These are phyloP conservation scores for Phytopythium sindhum DNA, from an alignment of 352 stramenopile genomes.

Conservation along the genomic window DNA sequence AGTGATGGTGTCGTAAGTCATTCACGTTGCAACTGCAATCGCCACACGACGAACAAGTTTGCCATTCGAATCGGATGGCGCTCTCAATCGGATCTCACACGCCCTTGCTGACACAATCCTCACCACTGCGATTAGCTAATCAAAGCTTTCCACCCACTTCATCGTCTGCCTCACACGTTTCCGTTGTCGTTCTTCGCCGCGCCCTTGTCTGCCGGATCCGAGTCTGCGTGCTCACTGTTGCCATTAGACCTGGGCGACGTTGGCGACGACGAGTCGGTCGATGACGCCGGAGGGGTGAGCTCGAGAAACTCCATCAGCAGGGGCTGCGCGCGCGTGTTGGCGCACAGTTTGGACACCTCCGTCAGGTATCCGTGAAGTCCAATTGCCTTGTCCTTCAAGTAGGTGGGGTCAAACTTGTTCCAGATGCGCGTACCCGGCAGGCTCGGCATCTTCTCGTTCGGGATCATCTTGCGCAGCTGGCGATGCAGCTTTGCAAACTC, in stretches of 20 bases:
- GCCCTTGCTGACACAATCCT: no score
- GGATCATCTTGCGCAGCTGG: conserved; percentile 72
- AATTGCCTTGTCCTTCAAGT: conserved; percentile 79
- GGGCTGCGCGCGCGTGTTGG: conserved; percentile 61
- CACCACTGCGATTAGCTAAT: no score
- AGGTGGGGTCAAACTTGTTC: conserved; percentile 81
- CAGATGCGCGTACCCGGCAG: conserved; percentile 76
- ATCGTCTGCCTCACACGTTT: not conserved
- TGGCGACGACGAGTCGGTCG: not conserved
- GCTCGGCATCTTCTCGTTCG: conserved; percentile 67
- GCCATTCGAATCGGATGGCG: no score
- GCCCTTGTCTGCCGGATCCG: not conserved
- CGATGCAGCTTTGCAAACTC: conserved; percentile 76
- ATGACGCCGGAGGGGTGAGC: conserved; percentile 17
- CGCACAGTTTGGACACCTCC: conserved; percentile 70
- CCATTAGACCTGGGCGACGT: not conserved
- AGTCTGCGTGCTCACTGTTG: not conserved
- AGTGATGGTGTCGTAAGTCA: no score
- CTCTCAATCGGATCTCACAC: no score
- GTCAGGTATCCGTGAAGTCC: conserved; percentile 67
- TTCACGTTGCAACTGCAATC: no score
- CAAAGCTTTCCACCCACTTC: no score
- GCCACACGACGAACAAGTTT: no score
- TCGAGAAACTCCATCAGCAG: conserved; percentile 68
- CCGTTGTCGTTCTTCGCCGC: not conserved